These are phyloP conservation scores for Mortierella hygrophila DNA, from an alignment of 192 early-diverging fungal genomes.

Conservation along the genomic window DNA sequence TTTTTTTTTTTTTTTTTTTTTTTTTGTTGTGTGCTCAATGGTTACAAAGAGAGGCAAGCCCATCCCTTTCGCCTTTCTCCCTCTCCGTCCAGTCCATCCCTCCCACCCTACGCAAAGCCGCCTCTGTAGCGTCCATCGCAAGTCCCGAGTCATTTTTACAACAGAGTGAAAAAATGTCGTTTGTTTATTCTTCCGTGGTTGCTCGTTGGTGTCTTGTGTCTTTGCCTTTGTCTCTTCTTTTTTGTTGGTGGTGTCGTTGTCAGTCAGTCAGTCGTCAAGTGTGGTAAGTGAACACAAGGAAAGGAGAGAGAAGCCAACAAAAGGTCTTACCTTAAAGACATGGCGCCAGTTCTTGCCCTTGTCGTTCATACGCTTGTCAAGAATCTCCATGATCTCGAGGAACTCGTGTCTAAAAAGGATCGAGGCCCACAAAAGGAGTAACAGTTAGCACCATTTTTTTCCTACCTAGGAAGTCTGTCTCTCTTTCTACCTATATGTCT, in stretches of 20 bases:
- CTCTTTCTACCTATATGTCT: not conserved
- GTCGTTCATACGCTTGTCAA: slow-evolving; percentile 97
- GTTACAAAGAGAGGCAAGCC: not conserved
- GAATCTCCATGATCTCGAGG: slow-evolving; percentile 97
- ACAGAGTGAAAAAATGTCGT: not conserved
- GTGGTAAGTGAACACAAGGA: not conserved
- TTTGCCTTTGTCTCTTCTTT: not conserved
- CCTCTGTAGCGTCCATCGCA: slow-evolving; percentile 9
- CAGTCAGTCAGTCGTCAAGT: not conserved
- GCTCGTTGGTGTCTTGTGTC: slow-evolving; percentile 1
- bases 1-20: no score
- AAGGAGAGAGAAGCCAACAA: not conserved
- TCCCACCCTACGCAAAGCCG: slow-evolving; percentile 15
- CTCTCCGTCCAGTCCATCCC: not conserved
- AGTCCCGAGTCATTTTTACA: slow-evolving; percentile 35
- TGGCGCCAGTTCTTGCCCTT: slow-evolving; percentile 98
- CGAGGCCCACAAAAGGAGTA: slow-evolving; percentile 4
- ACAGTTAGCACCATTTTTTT: not conserved
- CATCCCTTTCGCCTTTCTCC: not conserved
- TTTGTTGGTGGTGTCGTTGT: not conserved
- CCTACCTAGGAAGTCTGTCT: not conserved
- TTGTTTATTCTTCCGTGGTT: not conserved
- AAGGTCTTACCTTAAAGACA: slow-evolving; percentile 88
- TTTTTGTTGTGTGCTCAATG: not conserved
- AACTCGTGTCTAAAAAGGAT: slow-evolving; percentile 78